A percentile compares a stretch with the other conserved stretches of the same genome.
These are phyloP conservation scores for Golubevia pallescens DNA, from an alignment of 1,284 basidiomycete genomes.

Conservation along the genomic window DNA sequence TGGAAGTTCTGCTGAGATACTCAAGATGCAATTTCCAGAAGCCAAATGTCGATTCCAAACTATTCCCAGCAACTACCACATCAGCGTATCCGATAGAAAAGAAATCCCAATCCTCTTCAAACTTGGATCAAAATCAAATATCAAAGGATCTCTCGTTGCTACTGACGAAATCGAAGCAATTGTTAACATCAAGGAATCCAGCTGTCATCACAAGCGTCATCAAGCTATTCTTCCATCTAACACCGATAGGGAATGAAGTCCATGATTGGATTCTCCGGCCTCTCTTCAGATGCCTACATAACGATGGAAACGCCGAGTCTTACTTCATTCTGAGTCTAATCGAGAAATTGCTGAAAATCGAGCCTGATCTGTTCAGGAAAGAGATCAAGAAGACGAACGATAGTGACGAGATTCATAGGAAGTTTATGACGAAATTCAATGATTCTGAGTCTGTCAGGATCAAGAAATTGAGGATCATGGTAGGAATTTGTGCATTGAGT, in stretches of 20 bases:
- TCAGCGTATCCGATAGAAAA: conserved; percentile 1
- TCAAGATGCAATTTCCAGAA: conserved; percentile 81
- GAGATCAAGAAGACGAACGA: background rate
- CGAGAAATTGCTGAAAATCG: background rate
- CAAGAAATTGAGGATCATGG: too few species aligned
- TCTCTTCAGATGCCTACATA: background rate
- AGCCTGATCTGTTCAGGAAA: conserved; percentile 1
- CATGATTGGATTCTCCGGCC: background rate
- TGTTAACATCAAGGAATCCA: conserved; percentile 40
- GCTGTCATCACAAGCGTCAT: conserved; percentile 10
- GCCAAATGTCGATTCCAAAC: conserved; percentile 65
- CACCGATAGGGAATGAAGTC: background rate
- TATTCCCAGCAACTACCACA: background rate
- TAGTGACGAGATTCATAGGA: too few species aligned
- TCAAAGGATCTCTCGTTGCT: conserved; percentile 45
- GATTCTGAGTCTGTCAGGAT: too few species aligned
- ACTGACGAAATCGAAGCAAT: conserved; percentile 24
- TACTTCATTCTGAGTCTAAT: conserved; percentile 19
- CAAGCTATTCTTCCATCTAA: background rate
- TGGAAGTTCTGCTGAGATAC: conserved; percentile 82
- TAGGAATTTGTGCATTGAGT: too few species aligned
- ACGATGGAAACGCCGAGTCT: background rate
- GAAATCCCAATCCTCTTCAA: conserved; percentile 29
- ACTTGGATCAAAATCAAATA: conserved; percentile 10
- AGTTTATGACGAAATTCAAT: too few species aligned